These are phyloP conservation scores for Cucurbita ficifolia DNA, from an alignment of 306 rosid species.

Conservation along the genomic window DNA sequence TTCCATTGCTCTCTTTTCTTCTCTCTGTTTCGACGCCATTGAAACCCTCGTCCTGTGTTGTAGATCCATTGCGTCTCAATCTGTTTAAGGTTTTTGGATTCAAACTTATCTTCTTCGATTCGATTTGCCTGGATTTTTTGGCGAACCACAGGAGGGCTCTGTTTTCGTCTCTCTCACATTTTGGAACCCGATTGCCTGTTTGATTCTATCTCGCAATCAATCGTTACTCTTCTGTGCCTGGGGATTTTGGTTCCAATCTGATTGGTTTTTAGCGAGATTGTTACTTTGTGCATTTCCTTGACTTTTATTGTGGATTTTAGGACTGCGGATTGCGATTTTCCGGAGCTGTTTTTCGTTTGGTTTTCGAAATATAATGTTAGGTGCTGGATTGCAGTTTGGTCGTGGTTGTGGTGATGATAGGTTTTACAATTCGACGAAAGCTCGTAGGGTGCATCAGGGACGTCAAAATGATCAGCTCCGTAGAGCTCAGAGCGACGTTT, in stretches of 20 bases:
- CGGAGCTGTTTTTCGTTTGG: conserved; percentile 3
- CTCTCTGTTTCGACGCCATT: conserved; percentile 12
- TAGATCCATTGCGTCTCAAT: neutral
- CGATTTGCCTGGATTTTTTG: neutral
- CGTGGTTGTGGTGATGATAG: conserved; percentile 66
- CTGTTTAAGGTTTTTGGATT: neutral
- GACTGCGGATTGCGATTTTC: conserved; percentile 28
- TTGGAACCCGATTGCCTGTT: neutral
- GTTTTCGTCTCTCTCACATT: neutral
- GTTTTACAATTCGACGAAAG: conserved; percentile 36
- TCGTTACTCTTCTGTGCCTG: neutral
- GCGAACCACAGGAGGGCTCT: neutral
- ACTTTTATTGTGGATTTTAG: conserved; percentile 5
- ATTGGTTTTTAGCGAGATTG: neutral
- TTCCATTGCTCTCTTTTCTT: neutral
- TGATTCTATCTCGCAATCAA: neutral
- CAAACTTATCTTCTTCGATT: neutral
- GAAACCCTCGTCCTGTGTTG: conserved; percentile 7
- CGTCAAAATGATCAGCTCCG: conserved; percentile 16
- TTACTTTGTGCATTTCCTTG: neutral
- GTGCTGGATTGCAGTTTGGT: conserved; percentile 41
- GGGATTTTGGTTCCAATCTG: neutral
- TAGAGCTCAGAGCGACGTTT: conserved; percentile 9
- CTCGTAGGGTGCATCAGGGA: conserved; percentile 24
- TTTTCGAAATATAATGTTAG: conserved; percentile 30